phyloP scores from a whole-genome alignment of 352 stramenopile species.

The Globisporangium acanthophoron region DNA sequence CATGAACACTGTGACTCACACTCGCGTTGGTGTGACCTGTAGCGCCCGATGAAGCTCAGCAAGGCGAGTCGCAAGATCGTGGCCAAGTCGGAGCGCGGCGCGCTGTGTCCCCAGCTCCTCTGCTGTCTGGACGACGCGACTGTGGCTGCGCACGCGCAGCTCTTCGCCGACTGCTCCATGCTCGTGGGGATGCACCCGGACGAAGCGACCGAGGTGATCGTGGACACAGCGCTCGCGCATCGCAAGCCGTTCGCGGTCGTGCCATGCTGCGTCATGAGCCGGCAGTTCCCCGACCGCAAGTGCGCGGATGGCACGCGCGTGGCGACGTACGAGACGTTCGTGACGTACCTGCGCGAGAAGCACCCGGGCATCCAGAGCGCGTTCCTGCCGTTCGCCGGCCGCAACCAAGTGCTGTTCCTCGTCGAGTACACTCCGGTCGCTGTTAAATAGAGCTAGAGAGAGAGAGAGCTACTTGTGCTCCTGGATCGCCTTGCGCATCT shows the following conservation, averaged over 20 bases:
- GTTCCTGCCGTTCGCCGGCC: conserved; percentile 76
- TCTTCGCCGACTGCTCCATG: conserved; percentile 80
- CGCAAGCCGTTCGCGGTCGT: conserved; percentile 94
- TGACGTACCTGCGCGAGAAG: conserved; percentile 81
- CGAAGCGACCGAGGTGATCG: conserved; percentile 94
- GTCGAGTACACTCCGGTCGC: conserved; percentile 34
- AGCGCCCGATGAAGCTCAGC: conserved; percentile 75
- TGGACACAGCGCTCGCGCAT: conserved; percentile 86
- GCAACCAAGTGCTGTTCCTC: conserved; percentile 83
- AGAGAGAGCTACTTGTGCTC: conserved; percentile 11
- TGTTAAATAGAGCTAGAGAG: background rate
- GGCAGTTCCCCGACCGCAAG: conserved; percentile 80
- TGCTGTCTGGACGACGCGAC: conserved; percentile 54
- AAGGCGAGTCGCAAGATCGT: conserved; percentile 73
- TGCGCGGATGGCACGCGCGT: conserved; percentile 58
- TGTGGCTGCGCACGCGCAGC: conserved; percentile 32
- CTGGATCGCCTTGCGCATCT: conserved; percentile 35
- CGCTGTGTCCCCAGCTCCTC: conserved; percentile 45
- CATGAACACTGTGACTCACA: background rate
- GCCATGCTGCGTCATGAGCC: conserved; percentile 95
- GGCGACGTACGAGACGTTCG: conserved; percentile 76
- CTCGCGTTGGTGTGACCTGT: background rate
- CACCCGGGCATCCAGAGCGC: conserved; percentile 48
- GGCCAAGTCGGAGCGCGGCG: conserved; percentile 31
- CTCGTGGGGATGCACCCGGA: conserved; percentile 95